These are phyloP conservation scores for Sphaerulina vaccinii DNA, from an alignment of 2,329 filamentous ascomycete species.

Conservation along the genomic window DNA sequence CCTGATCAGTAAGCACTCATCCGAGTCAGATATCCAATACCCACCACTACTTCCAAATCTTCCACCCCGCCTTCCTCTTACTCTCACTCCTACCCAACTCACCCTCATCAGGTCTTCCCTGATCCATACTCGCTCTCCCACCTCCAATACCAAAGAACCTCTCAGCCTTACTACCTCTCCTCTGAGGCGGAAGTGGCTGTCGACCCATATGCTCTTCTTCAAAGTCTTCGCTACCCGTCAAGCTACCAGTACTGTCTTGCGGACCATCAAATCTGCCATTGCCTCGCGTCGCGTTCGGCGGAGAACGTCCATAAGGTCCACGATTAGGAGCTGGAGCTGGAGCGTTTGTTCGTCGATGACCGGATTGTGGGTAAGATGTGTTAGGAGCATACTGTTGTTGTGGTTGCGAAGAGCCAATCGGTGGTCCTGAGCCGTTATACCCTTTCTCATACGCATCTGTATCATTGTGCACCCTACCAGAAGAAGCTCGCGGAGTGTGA, in stretches of 20 bases:
- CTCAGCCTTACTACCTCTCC: constrained; percentile 35
- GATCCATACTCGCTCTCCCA: constrained; percentile 17
- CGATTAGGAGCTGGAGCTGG: constrained; percentile 12
- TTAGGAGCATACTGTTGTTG: constrained; percentile 1
- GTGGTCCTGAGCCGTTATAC: constrained; percentile 28
- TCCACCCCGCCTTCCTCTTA: constrained; percentile 38
- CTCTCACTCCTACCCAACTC: constrained; percentile 25
- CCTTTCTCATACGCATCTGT: constrained; percentile 25
- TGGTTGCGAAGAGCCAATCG: constrained; percentile 23
- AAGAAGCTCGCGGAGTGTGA: constrained; percentile 7
- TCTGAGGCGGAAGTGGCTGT: constrained; percentile 12
- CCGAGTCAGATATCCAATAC: background rate
- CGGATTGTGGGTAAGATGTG: constrained; percentile 20
- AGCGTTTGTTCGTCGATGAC: constrained; percentile 18
- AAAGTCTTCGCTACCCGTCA: constrained; percentile 31
- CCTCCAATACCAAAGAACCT: constrained; percentile 33
- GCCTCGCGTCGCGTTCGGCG: constrained; percentile 6
- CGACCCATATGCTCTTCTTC: constrained; percentile 22
- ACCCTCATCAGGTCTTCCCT: constrained; percentile 19
- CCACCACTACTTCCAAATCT: constrained; percentile 26
- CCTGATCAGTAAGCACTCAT: background rate
- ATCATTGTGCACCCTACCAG: background rate
- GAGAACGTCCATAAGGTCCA: constrained; percentile 12
- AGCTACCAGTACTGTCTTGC: constrained; percentile 25
- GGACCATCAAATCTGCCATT: background rate